Conservation (phyloP, 2,329 filamentous ascomycete genomes). For the Aureobasidium sp. region DNA sequence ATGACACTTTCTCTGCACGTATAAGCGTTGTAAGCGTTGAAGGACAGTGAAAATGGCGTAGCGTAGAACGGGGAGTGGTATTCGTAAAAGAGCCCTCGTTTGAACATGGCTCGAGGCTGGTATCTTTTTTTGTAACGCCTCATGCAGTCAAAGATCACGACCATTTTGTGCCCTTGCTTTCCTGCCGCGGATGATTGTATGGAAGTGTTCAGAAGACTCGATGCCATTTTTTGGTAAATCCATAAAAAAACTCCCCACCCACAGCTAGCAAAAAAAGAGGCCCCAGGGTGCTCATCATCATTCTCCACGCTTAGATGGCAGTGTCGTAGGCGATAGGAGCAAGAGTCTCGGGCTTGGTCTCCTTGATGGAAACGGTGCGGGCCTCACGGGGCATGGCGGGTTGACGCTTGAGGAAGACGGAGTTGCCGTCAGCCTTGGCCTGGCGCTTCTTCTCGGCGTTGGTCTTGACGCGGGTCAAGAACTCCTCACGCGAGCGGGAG, state of each 20-base stretch:
- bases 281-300: slow-evolving; percentile 1
- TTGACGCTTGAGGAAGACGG: slow-evolving; percentile 88
- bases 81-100: slow-evolving; percentile 11
- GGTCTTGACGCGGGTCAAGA: slow-evolving; percentile 91
- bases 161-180: slow-evolving; percentile 2
- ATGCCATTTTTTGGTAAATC: slow-evolving; percentile 11
- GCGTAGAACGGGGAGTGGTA: slow-evolving; percentile 10
- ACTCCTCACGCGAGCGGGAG: slow-evolving; percentile 94
- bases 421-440: slow-evolving; percentile 82
- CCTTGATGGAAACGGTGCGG: slow-evolving; percentile 68
- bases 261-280: slow-evolving; percentile 9
- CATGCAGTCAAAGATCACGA: slow-evolving; percentile 9
- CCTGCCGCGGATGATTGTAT: slow-evolving; percentile 10
- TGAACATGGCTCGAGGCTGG: slow-evolving; percentile 7
- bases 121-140: slow-evolving; percentile 4
- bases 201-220: slow-evolving; percentile 11
- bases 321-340: slow-evolving; percentile 94
- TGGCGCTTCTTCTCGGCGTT: slow-evolving; percentile 89
- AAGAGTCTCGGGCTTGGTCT: slow-evolving; percentile 85
- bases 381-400: slow-evolving; percentile 71
- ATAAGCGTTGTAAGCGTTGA: too few relatives aligned
- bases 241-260: slow-evolving; percentile 11
- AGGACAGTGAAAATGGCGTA: background rate
- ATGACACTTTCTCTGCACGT: slow-evolving; percentile 3
- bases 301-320: slow-evolving; percentile 60